Base-by-base conservation (phyloP, 176 grass and related monocot genomes). In the Eragrostis nindensis region DNA sequence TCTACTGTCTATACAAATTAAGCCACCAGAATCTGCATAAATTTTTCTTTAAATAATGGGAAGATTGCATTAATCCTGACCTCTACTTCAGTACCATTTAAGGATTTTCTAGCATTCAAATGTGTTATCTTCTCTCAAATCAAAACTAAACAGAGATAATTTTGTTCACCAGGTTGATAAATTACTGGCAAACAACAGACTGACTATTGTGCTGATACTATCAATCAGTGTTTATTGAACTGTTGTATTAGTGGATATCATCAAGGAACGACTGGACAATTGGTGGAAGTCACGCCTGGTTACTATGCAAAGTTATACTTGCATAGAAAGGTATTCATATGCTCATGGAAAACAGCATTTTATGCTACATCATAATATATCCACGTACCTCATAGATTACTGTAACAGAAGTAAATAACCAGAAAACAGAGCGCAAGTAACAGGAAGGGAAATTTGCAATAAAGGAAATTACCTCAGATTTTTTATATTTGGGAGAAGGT, bases 401-500 rank as follows among this genome's bases (percentile, higher is more conserved):
- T 29, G 1, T 62, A 11, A 71, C 3, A 39, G 3, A 83, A 82
- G 16, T 46, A 55, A 77, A 81, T 66, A 62, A 72, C 40, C n/a
- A 71, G 49, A 87, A 76, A 79, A 39, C 29, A 66, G 11, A 22
- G 13, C 59, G 50, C 45, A 71, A 48, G 56, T 18, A 77, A 43
- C 40, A 30, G 14, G 65, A 61, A 64, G 48, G 6, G 6, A 14
- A 6, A 40, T 29, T 22, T 3, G n/a, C n/a, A 85, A 30, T 21
- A 78, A 71, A 64, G 46, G 65, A 55, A 80, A 48, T 56, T 86
- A 99, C 96, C 96, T 99, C 96, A 24, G 96, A 61, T 95, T 89
- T 86, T 91, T 99, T 64, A 95, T 80, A 80, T 93, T 83, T 87
- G 96, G 96, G 77, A 99, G 77, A 15, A 93, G 26, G 76, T 88